Conservation (phyloP, 116 monocot genomes). For the Posidonia oceanica region DNA sequence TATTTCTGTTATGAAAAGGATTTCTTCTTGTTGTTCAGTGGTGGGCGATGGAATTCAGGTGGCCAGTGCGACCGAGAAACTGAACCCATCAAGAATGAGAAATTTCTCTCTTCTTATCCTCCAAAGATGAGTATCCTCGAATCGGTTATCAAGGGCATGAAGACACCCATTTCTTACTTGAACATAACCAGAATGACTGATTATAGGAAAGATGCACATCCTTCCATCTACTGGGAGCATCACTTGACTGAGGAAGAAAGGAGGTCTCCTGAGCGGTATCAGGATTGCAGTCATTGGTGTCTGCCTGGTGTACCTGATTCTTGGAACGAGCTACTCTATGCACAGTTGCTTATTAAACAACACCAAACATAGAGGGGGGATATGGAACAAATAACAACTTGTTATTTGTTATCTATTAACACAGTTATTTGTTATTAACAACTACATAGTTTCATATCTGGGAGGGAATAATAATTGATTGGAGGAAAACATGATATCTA, state of each 20-base stretch:
- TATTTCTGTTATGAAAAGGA: too few species aligned
- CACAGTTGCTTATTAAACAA: constrained; percentile 21
- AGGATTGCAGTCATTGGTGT: constrained; percentile 98
- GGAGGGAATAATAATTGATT: too few species aligned
- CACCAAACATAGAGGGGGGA: too few species aligned
- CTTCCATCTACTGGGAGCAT: constrained; percentile 65
- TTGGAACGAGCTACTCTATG: constrained; percentile 89
- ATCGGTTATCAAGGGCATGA: constrained; percentile 57
- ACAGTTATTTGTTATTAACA: too few species aligned
- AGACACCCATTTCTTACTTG: constrained; percentile 58
- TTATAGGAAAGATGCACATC: constrained; percentile 85
- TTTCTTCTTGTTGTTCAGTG: constrained; percentile 17
- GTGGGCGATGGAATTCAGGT: constrained; percentile 92
- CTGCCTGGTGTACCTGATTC: constrained; percentile 83
- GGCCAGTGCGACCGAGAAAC: constrained; percentile 69
- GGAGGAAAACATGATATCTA: too few species aligned
- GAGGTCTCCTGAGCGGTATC: constrained; percentile 40
- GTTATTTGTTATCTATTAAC: too few species aligned
- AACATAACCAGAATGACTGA: constrained; percentile 94
- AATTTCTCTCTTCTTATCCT: constrained; percentile 51
- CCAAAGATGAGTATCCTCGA: constrained; percentile 68
- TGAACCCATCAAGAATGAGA: constrained; percentile 57
- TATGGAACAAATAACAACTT: too few species aligned
- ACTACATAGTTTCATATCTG: too few species aligned
- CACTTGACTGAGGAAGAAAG: constrained; percentile 48